Evolutionary conservation across 352 stramenopile genomes (phyloP), one percentile per base, ranked within the genome.

Genomic region (Phytopythium litorale): DNA sequence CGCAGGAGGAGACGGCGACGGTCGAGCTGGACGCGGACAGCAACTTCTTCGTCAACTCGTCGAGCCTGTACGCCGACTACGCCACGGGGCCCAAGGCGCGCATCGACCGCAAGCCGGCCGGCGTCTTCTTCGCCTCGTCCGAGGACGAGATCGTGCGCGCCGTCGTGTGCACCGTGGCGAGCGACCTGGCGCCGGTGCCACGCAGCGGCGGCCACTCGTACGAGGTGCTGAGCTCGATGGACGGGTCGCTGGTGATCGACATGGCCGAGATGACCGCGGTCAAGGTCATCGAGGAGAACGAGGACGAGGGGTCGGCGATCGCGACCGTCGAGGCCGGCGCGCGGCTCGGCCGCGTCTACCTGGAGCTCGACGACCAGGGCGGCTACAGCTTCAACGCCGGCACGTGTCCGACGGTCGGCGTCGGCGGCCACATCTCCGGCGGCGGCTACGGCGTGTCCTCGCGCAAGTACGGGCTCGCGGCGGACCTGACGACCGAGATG

Each of bases 331-430:
- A 83, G 38, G 72, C 64, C 13, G 76, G 76, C 13, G 74, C 76
- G 15, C 63, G 76, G 32, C 66, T 86, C 3, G 76, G 64, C 12
- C 73, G 71, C 57, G 50, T 86, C 46, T 83, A 83, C 76, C 74
- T 71, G 40, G 67, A 79, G 46, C 62, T 86, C 5, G 72, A 79
- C 59, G 61, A 61, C 2, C 64, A 79, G 7, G 76, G 74, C 12
- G 54, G 68, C 48, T 86, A 83, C 70, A 83, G 76, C 64, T 86
- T 83, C 62, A 81, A 79, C 57, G 76, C 73, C 38, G 76, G 76
- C 30, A 81, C 74, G 25, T 86, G 76, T 40, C 76, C 76, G 5
- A 75, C 66, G 6, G 74, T 86, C 6, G 76, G 76, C n/a, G 76
- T 86, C 13, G 76, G 76, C 1, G 76, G 76, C 12, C 74, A 83